Evolutionary conservation across 139 green algal genomes (phyloP).

Genomic region (Astrephomene gubernaculifera): DNA sequence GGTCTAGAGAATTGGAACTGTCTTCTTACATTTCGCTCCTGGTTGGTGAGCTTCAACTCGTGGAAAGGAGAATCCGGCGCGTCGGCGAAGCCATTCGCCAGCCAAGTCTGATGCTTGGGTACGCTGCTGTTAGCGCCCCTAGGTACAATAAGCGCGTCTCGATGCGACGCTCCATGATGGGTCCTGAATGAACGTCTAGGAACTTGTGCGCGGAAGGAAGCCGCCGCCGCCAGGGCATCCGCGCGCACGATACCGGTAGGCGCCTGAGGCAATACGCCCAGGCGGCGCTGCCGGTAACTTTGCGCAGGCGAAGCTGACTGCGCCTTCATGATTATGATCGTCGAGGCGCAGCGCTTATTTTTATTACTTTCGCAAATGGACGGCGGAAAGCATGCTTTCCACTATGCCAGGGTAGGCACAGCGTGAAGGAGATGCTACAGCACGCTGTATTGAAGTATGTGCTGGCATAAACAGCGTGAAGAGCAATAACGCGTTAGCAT

Average conservation of each 20-base stretch:
- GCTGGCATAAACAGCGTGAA: too few species aligned
- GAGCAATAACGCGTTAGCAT: too few species aligned
- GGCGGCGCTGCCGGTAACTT: too few species aligned
- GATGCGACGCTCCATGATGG: not conserved
- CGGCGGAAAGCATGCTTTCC: too few species aligned
- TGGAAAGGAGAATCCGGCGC: constrained; percentile 15
- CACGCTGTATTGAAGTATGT: too few species aligned
- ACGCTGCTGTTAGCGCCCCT: not conserved
- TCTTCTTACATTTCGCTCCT: constrained; percentile 7
- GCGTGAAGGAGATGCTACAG: too few species aligned
- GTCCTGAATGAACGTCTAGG: not conserved
- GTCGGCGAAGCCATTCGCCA: constrained; percentile 3
- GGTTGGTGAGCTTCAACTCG: not conserved
- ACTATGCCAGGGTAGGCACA: too few species aligned
- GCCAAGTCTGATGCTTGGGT: constrained; percentile 29
- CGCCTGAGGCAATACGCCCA: not conserved
- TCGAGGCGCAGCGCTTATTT: too few species aligned
- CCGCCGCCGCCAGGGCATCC: not conserved
- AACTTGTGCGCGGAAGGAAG: not conserved
- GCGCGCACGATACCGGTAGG: not conserved
- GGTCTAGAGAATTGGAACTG: not conserved
- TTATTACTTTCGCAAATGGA: too few species aligned
- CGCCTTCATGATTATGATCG: too few species aligned
- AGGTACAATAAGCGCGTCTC: not conserved
- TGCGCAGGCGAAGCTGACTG: too few species aligned